phyloP scores from a whole-genome alignment of 2,329 filamentous ascomycete species.

The Sporothrix sp. region DNA sequence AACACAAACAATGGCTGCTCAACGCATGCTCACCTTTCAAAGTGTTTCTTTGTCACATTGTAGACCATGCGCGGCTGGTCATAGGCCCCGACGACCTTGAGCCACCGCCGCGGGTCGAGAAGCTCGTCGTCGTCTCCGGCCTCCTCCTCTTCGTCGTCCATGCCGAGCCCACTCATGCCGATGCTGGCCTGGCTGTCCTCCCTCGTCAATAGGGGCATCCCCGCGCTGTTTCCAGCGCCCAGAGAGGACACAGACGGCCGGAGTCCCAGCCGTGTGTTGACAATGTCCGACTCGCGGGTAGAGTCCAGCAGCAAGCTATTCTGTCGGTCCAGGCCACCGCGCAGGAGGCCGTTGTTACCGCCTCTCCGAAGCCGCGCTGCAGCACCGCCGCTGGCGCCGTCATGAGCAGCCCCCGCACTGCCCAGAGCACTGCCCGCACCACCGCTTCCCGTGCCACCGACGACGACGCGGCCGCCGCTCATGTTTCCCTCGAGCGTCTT shows the following conservation, averaged over 20 bases:
- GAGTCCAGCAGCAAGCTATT: slow-evolving; percentile 54
- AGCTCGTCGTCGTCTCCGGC: slow-evolving; percentile 49
- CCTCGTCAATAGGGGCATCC: slow-evolving; percentile 32
- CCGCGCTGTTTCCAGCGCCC: neutral
- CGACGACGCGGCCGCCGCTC: slow-evolving; percentile 62
- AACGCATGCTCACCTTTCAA: slow-evolving; percentile 60
- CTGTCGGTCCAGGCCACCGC: slow-evolving; percentile 43
- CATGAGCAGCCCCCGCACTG: neutral
- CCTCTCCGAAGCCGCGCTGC: neutral
- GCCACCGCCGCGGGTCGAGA: slow-evolving; percentile 67
- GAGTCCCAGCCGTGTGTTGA: slow-evolving; percentile 46
- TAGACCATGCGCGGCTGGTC: slow-evolving; percentile 74
- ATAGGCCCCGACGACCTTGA: slow-evolving; percentile 75
- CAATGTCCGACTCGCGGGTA: slow-evolving; percentile 40
- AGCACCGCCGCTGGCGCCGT: neutral
- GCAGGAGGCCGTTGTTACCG: neutral
- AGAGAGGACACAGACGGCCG: slow-evolving; percentile 28
- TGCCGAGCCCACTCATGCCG: slow-evolving; percentile 43
- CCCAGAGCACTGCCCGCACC: neutral
- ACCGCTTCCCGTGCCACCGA: slow-evolving; percentile 27
- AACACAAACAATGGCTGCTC: neutral
- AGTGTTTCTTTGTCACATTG: slow-evolving; percentile 77
- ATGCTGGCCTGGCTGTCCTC: slow-evolving; percentile 60
- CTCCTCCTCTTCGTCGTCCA: slow-evolving; percentile 52
- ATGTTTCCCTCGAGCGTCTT: slow-evolving; percentile 79